Conservation (phyloP, 805 yeast genomes). For the Starmerella etchellsii region DNA sequence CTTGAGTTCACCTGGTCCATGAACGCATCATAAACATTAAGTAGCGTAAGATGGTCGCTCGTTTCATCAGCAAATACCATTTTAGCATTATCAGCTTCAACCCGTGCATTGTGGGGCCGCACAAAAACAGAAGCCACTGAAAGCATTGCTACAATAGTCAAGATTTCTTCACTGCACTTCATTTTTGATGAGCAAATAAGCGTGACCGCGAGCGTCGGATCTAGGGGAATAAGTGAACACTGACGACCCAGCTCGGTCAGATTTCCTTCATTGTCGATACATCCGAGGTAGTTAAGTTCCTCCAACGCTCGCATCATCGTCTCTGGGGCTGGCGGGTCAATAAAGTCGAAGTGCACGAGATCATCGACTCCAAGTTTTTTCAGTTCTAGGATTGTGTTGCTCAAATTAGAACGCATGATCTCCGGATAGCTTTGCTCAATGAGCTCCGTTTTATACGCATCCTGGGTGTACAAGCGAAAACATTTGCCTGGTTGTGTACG, state of each 20-base stretch:
- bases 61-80: conserved; percentile 79
- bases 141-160: conserved; percentile 77
- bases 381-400: conserved; percentile 82
- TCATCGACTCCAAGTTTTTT: conserved; percentile 93
- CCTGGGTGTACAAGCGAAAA: conserved; percentile 91
- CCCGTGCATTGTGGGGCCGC: conserved; percentile 77
- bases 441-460: conserved; percentile 85
- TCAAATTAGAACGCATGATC: conserved; percentile 77
- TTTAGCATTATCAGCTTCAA: conserved; percentile 85
- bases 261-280: conserved; percentile 85
- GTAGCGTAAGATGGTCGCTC: conserved; percentile 85
- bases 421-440: conserved; percentile 95
- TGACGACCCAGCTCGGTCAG: conserved; percentile 78
- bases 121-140: conserved; percentile 92
- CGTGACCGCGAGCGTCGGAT: conserved; percentile 90
- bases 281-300: conserved; percentile 79
- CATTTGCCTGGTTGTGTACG: conserved; percentile 98
- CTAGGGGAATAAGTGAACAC: conserved; percentile 88
- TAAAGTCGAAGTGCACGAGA: conserved; percentile 92
- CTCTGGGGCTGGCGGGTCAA: conserved; percentile 99
- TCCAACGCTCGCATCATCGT: conserved; percentile 99
- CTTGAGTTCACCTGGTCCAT: conserved; percentile 21
- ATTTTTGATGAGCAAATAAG: conserved; percentile 77
- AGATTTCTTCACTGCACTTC: conserved; percentile 75
- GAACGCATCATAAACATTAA: conserved; percentile 81